Conservation (phyloP, 495 filamentous ascomycete genomes). For the Penicillium nucicola region DNA sequence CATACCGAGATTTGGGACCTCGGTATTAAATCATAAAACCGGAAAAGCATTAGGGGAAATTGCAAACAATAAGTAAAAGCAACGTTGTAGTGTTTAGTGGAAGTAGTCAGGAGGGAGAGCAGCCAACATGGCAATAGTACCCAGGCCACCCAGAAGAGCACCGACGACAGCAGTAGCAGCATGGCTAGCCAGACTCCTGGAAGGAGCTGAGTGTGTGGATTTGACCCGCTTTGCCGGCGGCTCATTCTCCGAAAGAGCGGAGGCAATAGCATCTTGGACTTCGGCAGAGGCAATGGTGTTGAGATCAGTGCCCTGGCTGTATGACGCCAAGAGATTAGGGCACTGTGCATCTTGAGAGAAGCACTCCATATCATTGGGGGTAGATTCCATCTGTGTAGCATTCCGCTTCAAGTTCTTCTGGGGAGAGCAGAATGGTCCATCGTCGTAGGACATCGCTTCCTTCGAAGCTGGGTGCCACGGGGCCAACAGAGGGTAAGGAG, state of each 20-base stretch:
- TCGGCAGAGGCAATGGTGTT: slow-evolving; percentile 11
- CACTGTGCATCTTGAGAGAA: slow-evolving; percentile 8
- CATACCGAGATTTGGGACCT: neutral
- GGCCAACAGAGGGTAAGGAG: too few species aligned
- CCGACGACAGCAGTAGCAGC: slow-evolving; percentile 44
- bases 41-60: neutral
- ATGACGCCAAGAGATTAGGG: slow-evolving; percentile 1
- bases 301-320: slow-evolving; percentile 27
- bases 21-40: slow-evolving; percentile 1
- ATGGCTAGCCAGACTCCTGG: slow-evolving; percentile 32
- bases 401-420: slow-evolving; percentile 29
- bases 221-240: slow-evolving; percentile 34
- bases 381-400: slow-evolving; percentile 28
- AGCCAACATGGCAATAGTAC: slow-evolving; percentile 47
- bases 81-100: slow-evolving; percentile 5
- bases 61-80: neutral
- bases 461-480: too few species aligned
- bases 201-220: slow-evolving; percentile 5
- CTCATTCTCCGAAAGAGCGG: slow-evolving; percentile 19
- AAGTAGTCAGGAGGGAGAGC: slow-evolving; percentile 44
- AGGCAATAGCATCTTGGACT: slow-evolving; percentile 13
- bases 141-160: slow-evolving; percentile 46
- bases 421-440: neutral
- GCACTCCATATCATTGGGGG: neutral
- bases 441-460: neutral